These are phyloP conservation scores for Solanum hybrid DNA, from an alignment of 305 asterid genomes.

Conservation along the genomic window DNA sequence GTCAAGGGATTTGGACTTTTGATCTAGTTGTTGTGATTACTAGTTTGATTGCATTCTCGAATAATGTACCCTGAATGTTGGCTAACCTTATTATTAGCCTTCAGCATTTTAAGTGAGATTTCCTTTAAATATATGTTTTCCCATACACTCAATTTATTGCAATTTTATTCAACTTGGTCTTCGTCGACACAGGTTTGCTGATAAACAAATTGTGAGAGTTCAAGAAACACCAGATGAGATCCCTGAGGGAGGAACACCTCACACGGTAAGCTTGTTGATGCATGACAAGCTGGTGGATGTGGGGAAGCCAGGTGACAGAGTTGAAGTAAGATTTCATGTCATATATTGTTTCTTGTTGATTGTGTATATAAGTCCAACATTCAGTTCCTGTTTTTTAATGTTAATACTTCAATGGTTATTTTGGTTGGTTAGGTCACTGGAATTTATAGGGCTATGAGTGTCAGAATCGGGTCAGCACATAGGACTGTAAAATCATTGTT, in stretches of 20 bases:
- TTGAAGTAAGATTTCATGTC: conserved; percentile 53
- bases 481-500: conserved; percentile 91
- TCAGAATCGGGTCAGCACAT: conserved; percentile 83
- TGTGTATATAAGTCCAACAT: neutral
- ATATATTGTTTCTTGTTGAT: neutral
- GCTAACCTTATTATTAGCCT: neutral
- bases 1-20: neutral
- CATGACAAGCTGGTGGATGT: conserved; percentile 93
- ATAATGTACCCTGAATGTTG: neutral
- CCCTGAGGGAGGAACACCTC: conserved; percentile 99
- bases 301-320: conserved; percentile 98
- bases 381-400: neutral
- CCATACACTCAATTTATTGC: neutral
- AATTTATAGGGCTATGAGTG: conserved; percentile 92
- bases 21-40: neutral
- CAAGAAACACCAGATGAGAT: conserved; percentile 99
- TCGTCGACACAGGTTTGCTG: conserved; percentile 56
- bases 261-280: conserved; percentile 95
- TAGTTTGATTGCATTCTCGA: neutral
- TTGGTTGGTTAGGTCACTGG: conserved; percentile 73
- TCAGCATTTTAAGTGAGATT: neutral
- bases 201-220: conserved; percentile 94
- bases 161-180: neutral
- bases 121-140: neutral
- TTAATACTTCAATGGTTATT: conserved; percentile 17